A percentile compares a stretch with the other conserved stretches of the same genome.
Evolutionary conservation across 2,329 filamentous ascomycete genomes (phyloP).

Genomic region (Pestalotiopsis fici): DNA sequence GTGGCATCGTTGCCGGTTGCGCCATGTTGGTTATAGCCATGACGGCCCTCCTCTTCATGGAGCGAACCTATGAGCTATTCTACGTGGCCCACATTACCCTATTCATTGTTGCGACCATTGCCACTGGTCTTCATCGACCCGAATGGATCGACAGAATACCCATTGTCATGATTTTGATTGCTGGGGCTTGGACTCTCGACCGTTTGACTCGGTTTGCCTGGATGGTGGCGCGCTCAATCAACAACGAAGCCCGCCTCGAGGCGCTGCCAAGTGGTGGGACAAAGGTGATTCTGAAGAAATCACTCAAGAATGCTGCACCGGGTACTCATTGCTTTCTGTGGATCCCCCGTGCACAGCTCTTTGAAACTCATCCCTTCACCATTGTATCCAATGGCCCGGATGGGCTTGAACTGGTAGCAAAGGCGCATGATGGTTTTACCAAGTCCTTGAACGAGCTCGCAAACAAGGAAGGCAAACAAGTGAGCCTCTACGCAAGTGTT

Average conservation of each 20-base stretch:
- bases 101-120: background rate
- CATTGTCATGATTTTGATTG: conserved; percentile 28
- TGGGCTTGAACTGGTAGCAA: background rate
- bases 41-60: background rate
- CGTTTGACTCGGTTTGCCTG: conserved; percentile 67
- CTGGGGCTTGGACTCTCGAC: conserved; percentile 58
- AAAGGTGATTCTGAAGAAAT: background rate
- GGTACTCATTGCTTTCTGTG: background rate
- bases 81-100: background rate
- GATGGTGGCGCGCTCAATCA: conserved; percentile 52
- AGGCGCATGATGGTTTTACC: background rate
- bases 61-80: background rate
- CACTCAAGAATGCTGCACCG: background rate
- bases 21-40: background rate
- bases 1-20: background rate
- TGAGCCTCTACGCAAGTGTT: background rate
- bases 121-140: background rate
- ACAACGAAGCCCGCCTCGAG: background rate
- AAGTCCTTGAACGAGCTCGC: background rate
- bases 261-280: background rate
- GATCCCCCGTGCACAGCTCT: background rate
- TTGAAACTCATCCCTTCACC: background rate
- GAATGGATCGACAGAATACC: background rate
- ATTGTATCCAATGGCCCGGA: background rate
- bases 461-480: background rate